Conservation (phyloP, 805 yeast genomes). For the Candida boidinii region DNA sequence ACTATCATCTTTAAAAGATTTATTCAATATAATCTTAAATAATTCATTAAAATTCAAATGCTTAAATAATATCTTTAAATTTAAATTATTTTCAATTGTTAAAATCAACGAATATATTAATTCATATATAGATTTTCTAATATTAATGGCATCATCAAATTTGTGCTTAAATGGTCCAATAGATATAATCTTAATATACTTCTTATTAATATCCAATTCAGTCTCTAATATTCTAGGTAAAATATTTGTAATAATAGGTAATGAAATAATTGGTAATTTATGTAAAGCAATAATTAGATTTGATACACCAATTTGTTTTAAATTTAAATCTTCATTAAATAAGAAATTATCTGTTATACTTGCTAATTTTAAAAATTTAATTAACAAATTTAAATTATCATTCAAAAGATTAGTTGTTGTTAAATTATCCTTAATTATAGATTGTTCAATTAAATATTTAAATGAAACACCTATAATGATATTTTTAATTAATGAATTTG, state of each 20-base stretch:
- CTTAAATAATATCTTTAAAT: slow-evolving; percentile 10
- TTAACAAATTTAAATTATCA: slow-evolving; percentile 5
- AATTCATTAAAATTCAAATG: slow-evolving; percentile 13
- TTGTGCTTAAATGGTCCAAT: slow-evolving; percentile 87
- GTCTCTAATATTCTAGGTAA: slow-evolving; percentile 40
- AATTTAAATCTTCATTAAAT: slow-evolving; percentile 32
- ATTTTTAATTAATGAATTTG: no score
- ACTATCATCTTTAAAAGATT: slow-evolving; percentile 53
- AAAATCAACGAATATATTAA: slow-evolving; percentile 46
- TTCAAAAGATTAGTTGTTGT: no score
- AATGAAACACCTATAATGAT: no score
- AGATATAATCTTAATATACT: slow-evolving; percentile 55
- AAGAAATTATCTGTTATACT: slow-evolving; percentile 13
- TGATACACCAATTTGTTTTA: slow-evolving; percentile 52
- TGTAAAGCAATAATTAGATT: slow-evolving; percentile 53
- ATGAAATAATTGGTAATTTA: slow-evolving; percentile 39
- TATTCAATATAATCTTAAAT: slow-evolving; percentile 32
- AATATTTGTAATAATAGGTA: slow-evolving; percentile 35
- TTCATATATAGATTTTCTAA: slow-evolving; percentile 67
- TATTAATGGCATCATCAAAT: slow-evolving; percentile 68
- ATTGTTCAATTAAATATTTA: no score
- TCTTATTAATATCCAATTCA: slow-evolving; percentile 47
- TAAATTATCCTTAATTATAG: no score
- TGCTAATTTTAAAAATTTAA: slow-evolving; percentile 16
- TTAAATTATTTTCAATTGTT: slow-evolving; percentile 20